phyloP scores from a whole-genome alignment of 768 basidiomycete genomes.

The Psilocybe cyanescens region DNA sequence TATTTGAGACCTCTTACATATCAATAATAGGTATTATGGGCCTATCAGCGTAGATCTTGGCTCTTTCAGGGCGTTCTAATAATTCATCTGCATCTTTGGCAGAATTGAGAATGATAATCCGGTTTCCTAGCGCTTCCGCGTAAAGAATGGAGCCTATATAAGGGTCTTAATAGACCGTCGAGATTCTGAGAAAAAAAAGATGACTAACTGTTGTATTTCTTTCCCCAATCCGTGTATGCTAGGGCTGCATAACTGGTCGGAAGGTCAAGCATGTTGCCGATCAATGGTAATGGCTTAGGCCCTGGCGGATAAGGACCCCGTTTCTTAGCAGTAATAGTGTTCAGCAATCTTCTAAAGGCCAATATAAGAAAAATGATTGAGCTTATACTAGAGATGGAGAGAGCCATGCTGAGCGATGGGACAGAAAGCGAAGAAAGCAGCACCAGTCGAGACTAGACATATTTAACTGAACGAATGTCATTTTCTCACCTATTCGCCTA shows the following conservation, averaged over 20 bases:
- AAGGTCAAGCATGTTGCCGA: conserved; percentile 25
- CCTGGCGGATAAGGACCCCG: conserved; percentile 19
- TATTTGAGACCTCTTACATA: conserved; percentile 10
- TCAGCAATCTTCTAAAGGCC: neutral
- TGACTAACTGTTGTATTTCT: conserved; percentile 19
- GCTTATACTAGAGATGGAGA: neutral
- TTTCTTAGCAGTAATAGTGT: neutral
- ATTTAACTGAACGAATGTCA: too few relatives aligned
- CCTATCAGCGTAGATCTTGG: conserved; percentile 48
- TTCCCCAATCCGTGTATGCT: conserved; percentile 18
- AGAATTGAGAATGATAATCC: conserved; percentile 30
- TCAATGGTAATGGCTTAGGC: conserved; percentile 26
- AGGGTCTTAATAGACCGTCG: neutral
- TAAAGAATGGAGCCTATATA: conserved; percentile 27
- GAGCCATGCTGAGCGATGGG: neutral
- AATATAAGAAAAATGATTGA: neutral
- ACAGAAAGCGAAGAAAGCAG: neutral
- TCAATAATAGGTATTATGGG: conserved; percentile 30
- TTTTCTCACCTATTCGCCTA: too few relatives aligned
- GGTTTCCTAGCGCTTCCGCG: conserved; percentile 24
- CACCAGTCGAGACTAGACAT: too few relatives aligned
- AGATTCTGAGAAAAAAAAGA: neutral
- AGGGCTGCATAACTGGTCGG: conserved; percentile 1
- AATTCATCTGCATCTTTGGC: conserved; percentile 22
- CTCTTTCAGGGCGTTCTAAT: conserved; percentile 43